Conservation (phyloP, 192 early-diverging fungal genomes). For the Backusella morwellensis region DNA sequence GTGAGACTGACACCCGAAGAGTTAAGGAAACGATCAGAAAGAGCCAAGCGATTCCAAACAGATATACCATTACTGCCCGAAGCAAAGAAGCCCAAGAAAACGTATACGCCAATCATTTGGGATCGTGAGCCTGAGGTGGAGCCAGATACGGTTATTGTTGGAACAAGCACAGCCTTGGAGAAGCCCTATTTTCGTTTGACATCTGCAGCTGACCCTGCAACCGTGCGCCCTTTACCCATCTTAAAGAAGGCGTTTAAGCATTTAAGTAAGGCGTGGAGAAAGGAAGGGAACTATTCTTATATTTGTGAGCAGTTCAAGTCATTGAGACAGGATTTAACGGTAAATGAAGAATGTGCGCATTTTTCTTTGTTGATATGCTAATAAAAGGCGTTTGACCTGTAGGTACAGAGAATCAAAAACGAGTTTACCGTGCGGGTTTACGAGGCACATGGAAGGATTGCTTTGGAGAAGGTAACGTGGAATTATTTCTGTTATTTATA, state of each 20-base stretch:
- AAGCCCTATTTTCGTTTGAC: conserved; percentile 94
- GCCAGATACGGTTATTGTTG: conserved; percentile 83
- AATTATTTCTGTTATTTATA: no score
- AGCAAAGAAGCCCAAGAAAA: not conserved
- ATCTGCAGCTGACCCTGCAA: conserved; percentile 47
- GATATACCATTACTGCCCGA: not conserved
- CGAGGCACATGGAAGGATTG: conserved; percentile 93
- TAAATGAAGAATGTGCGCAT: conserved; percentile 19
- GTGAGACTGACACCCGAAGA: conserved; percentile 12
- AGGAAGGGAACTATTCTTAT: conserved; percentile 89
- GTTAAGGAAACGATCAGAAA: not conserved
- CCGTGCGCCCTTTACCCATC: conserved; percentile 81
- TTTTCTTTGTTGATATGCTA: not conserved
- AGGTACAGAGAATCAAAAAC: conserved; percentile 89
- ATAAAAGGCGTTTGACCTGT: not conserved
- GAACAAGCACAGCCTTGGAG: conserved; percentile 82
- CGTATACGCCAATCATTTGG: not conserved
- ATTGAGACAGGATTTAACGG: conserved; percentile 94
- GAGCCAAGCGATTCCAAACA: conserved; percentile 14
- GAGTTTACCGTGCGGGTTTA: conserved; percentile 94
- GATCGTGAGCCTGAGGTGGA: conserved; percentile 66
- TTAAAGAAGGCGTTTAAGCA: conserved; percentile 75
- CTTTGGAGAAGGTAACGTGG: conserved; percentile 77
- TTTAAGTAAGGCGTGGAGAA: conserved; percentile 76
- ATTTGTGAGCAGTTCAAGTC: conserved; percentile 98